Evolutionary conservation across 306 rosid species (phyloP).

Genomic region (Geum urbanum): DNA sequence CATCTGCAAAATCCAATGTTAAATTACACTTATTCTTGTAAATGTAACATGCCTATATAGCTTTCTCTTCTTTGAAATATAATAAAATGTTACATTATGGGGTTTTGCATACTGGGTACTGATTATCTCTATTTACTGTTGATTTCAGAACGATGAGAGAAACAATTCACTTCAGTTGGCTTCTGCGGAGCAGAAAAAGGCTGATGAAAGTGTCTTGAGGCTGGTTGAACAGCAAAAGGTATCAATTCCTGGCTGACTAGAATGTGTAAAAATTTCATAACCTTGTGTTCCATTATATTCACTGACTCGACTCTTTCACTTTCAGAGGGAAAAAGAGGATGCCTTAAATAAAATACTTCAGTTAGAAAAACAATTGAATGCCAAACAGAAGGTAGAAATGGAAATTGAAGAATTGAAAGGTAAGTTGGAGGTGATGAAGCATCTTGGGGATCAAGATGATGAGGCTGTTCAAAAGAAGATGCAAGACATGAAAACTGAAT

Average conservation of each 20-base stretch:
- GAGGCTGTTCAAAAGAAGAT: conserved; percentile 68
- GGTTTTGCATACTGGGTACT: conserved; percentile 23
- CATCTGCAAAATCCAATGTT: conserved; percentile 4
- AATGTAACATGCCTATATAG: not conserved
- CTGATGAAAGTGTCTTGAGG: conserved; percentile 71
- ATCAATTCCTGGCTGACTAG: conserved; percentile 17
- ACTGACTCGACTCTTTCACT: conserved; percentile 20
- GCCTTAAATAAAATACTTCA: conserved; percentile 70
- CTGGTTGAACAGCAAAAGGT: conserved; percentile 95
- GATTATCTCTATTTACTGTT: conserved; percentile 3
- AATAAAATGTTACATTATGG: not conserved
- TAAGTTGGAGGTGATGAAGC: conserved; percentile 86
- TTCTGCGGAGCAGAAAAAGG: conserved; percentile 74
- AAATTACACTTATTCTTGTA: not conserved
- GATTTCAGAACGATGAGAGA: conserved; percentile 64
- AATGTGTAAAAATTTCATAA: conserved; percentile 5
- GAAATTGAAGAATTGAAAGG: conserved; percentile 91
- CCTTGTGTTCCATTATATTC: conserved; percentile 2
- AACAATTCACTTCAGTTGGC: conserved; percentile 75
- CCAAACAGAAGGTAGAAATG: conserved; percentile 88
- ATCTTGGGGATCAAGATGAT: conserved; percentile 91
- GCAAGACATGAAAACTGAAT: conserved; percentile 66
- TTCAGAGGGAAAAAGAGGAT: conserved; percentile 85
- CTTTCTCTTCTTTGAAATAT: not conserved
- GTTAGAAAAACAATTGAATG: conserved; percentile 83